Percentiles rank a stretch among this genome's conserved stretches.
These are phyloP conservation scores for Glycine latifolia DNA, from an alignment of 306 rosid genomes.

Conservation along the genomic window DNA sequence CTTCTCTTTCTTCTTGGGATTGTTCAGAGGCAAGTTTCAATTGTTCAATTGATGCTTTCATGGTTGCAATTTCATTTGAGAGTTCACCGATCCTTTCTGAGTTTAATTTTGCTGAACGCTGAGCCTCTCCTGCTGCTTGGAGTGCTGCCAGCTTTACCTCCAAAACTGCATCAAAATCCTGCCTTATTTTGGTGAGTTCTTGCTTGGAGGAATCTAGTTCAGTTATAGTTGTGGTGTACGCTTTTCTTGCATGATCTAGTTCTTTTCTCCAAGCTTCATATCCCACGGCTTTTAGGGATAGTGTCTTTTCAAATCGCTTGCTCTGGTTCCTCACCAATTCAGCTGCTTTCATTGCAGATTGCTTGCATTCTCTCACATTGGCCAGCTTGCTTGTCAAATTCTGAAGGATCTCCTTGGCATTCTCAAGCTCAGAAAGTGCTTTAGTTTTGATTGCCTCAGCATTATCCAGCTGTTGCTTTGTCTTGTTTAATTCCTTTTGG, in stretches of 20 bases:
- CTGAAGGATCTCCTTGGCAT: slow-evolving; percentile 60
- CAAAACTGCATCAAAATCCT: slow-evolving; percentile 80
- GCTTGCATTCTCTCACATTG: slow-evolving; percentile 62
- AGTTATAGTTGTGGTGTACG: slow-evolving; percentile 53
- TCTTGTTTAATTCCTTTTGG: slow-evolving; percentile 63
- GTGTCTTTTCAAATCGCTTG: slow-evolving; percentile 57
- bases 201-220: slow-evolving; percentile 80
- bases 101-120: slow-evolving; percentile 63
- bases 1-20: slow-evolving; percentile 56
- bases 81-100: slow-evolving; percentile 65
- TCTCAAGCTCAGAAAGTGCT: slow-evolving; percentile 73
- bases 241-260: slow-evolving; percentile 65
- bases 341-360: slow-evolving; percentile 66
- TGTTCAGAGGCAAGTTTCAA: slow-evolving; percentile 53
- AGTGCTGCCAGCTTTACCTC: slow-evolving; percentile 77
- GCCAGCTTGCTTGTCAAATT: slow-evolving; percentile 63
- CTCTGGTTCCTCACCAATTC: slow-evolving; percentile 55
- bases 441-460: slow-evolving; percentile 57
- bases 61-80: slow-evolving; percentile 58
- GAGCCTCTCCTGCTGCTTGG: slow-evolving; percentile 83
- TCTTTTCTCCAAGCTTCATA: slow-evolving; percentile 70
- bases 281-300: slow-evolving; percentile 54
- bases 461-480: slow-evolving; percentile 58
- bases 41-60: slow-evolving; percentile 65
- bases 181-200: slow-evolving; percentile 78